Base-by-base conservation (phyloP, 2,329 filamentous ascomycete species). In the Bipolaris gigantea region DNA sequence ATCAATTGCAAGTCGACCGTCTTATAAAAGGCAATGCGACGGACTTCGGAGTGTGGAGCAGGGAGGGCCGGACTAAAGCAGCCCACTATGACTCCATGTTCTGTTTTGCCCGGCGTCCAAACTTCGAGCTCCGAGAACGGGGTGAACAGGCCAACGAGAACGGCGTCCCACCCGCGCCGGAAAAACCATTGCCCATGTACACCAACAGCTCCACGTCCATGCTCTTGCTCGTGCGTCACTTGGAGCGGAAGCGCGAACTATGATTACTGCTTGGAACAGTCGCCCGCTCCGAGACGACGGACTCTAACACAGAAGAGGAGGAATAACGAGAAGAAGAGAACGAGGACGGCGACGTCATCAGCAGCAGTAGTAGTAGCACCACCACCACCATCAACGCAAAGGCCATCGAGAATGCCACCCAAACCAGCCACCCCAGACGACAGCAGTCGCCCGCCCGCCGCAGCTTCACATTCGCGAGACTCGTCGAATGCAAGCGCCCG, bases 401-500 rank as follows among this genome's bases (percentile, higher is more conserved):
- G 10, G 32, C 25, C 40, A 59, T 36, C 27, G 4, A 40, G 34
- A 9, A 71, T 71, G 68, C 56, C 66, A 36, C 63, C 69, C 39
- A 71, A 65, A 33, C 56, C 45, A 52, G 59, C 54, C 55, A 46
- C 43, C 41, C 42, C 50, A 27, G 60, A 59, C 40, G 61, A 62
- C 53, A 55, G 63, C 55, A 55, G 38, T 16, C 21, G 62, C 54
- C 65, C 67, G 55, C 55, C 58, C 44, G 27, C 55, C 53, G 36
- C 51, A 50, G 50, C 53, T 43, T 61, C 65, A n/a, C 69, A 71
- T 39, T 66, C 65, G 49, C 65, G 71, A 56, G 70, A 63, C 48
- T 65, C 71, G 27, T 73, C 72, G n/a, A 64, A 39, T 11, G 61
- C 62, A 43, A 72, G 67, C 60, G 59, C 63, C 40, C 56, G 63